Base-by-base conservation (phyloP, 768 basidiomycete genomes). In the Collybiopsis luxurians region DNA sequence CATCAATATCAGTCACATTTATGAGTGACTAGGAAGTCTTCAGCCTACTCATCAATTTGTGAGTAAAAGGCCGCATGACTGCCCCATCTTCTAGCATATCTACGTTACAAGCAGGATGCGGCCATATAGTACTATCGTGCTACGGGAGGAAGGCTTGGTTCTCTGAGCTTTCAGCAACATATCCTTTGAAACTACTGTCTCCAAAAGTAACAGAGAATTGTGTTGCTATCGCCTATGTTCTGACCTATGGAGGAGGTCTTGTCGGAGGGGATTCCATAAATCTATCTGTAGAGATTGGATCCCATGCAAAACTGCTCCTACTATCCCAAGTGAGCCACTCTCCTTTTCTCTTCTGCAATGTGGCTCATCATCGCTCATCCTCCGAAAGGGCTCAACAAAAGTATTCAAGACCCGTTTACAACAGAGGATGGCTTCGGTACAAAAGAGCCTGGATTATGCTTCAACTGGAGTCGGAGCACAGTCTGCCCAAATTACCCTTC, bases 231-330 rank as follows among this genome's bases (percentile, higher is more conserved):
- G 85, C 84, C 17, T 98, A 97, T 63, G 75, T 91, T 17, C 68
- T 98, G 57, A 86, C 84, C 34, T 98, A 98, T 63, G 95, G 95
- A 0, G 95, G 95, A 11, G 95, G 95, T 2, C 79, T 98, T 10
- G 90, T 98, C 36, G 85, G 87, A 4, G 94, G 94, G 0, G 95
- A 98, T 73, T 70, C 76, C 26, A 75, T 97, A 50, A 69, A 78
- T 43, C 67, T 98, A 12, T 63, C 70, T n/a, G 82, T 89, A 23
- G 71, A 84, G 36, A 80, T 95, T 12, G 79, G 80, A 40, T 67
- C 72, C 28, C 78, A 75, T 15, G 80, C 83, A 27, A 78, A 70
- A 11, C 79, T 98, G 1, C 73, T 95, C 4, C 67, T 98, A 47
- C 75, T 97, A 30, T 92, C 95, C 10, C 95, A 98, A 80, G 95